A percentile compares a stretch with the other conserved stretches of the same genome.
These are phyloP conservation scores for Lasiodiplodia sp. DNA, from an alignment of 2,329 filamentous ascomycete genomes.

Conservation along the genomic window DNA sequence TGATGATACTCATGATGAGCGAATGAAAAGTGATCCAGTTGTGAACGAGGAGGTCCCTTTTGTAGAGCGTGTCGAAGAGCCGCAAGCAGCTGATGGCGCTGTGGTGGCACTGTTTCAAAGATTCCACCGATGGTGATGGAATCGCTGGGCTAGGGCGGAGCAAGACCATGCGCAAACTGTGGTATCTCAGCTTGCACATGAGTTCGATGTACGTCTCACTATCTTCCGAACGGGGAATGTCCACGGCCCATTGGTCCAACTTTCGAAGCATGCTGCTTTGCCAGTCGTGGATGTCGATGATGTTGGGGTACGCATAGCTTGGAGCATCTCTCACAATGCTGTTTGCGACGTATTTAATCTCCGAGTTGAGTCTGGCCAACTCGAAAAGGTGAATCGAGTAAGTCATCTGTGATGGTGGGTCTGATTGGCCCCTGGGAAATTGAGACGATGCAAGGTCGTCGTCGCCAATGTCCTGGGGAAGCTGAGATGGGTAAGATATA, in stretches of 20 bases:
- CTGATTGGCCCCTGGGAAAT: neutral
- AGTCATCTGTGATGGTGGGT: slow-evolving; percentile 43
- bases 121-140: slow-evolving; percentile 53
- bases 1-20: slow-evolving; percentile 57
- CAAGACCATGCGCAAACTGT: slow-evolving; percentile 58
- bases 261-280: slow-evolving; percentile 52
- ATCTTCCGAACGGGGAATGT: neutral
- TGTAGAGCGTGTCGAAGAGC: slow-evolving; percentile 55
- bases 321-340: slow-evolving; percentile 59
- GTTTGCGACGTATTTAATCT: slow-evolving; percentile 65
- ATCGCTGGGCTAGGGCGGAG: slow-evolving; percentile 62
- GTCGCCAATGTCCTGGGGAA: neutral
- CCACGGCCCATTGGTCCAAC: slow-evolving; percentile 50
- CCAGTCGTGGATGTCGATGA: slow-evolving; percentile 31
- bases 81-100: slow-evolving; percentile 54
- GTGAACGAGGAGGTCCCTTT: slow-evolving; percentile 55
- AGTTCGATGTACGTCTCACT: slow-evolving; percentile 26
- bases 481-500: neutral
- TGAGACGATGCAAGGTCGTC: neutral
- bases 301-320: slow-evolving; percentile 54
- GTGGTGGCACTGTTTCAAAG: slow-evolving; percentile 52
- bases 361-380: slow-evolving; percentile 59
- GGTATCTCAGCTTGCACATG: slow-evolving; percentile 56
- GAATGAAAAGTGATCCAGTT: slow-evolving; percentile 60
- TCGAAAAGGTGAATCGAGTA: slow-evolving; percentile 60